These are phyloP conservation scores for Phytophthora multivora DNA, from an alignment of 352 stramenopile genomes.

Conservation along the genomic window DNA sequence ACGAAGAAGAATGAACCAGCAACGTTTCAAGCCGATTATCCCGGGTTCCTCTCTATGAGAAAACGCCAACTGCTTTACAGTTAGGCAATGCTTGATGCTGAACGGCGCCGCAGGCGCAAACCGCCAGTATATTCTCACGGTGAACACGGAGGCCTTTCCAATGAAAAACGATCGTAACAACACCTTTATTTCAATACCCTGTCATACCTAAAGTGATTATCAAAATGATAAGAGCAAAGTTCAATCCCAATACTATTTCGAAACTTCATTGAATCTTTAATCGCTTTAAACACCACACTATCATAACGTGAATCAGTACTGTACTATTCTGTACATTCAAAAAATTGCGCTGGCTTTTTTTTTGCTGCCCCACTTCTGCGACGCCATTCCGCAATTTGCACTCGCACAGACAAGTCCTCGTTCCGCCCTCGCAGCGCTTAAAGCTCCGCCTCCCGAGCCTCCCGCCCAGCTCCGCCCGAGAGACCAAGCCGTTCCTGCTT, in stretches of 20 bases:
- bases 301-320: too few relatives aligned
- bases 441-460: slow-evolving; percentile 11
- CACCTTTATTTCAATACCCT: not conserved
- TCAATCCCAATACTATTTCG: too few relatives aligned
- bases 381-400: slow-evolving; percentile 40
- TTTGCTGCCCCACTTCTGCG: slow-evolving; percentile 4
- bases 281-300: not conserved
- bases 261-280: not conserved
- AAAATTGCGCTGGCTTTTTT: slow-evolving; percentile 25
- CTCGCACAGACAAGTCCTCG: slow-evolving; percentile 9
- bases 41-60: slow-evolving; percentile 1
- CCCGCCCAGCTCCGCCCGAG: slow-evolving; percentile 10
- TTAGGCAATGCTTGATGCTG: slow-evolving; percentile 13
- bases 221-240: too few relatives aligned
- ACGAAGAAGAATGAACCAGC: not conserved
- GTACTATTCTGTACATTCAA: too few relatives aligned
- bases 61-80: slow-evolving; percentile 7
- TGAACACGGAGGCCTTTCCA: not conserved
- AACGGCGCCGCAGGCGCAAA: slow-evolving; percentile 6
- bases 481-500: slow-evolving; percentile 8
- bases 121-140: slow-evolving; percentile 27
- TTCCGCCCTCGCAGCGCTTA: slow-evolving; percentile 8
- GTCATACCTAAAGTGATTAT: too few relatives aligned
- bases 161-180: too few relatives aligned
- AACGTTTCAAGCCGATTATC: slow-evolving; percentile 2